Evolutionary conservation across 148 eudicot genomes (phyloP), one percentile per base, ranked within the genome.

Genomic region (Chenopodium berlandieri): DNA sequence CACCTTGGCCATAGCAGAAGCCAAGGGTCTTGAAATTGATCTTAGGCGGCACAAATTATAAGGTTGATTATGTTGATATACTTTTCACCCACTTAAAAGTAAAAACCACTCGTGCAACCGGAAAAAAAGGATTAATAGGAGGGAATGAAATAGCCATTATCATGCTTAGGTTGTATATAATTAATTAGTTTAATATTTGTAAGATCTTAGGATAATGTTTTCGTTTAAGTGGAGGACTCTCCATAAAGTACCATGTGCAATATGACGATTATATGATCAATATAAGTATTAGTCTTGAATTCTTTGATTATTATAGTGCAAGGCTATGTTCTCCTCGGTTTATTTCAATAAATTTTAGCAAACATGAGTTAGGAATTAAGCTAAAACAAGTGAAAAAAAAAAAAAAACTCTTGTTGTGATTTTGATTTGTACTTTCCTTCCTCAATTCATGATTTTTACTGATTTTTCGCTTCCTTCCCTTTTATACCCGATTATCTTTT

Each of bases 91-190:
- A 73, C 82, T 40, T 40, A 40, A 40, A 40, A 40, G 8, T 48
- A 56, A 71, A 77, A 25, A 23, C 84, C 84, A 86, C 84, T 86
- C 88, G 88, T 86, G 88, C 83, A 86, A 79, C 71, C 63, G 66
- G 78, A 44, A 6, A 70, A 70, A 82, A 75, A 75, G 76, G 76
- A 27, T 60, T 40, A 19, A 20, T 34, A 56, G 23, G 13, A 2
- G 11, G 25, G 54, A 79, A 40, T 34, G 5, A 4, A 34, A 5
- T 40, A 40, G 68, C n/a, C 82, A 71, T 79, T 73, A 78, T 79
- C 44, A 58, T 56, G 75, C 67, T 70, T 19, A 37, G 22, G 17
- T 7, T 17, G 13, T 66, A 16, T 76, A 44, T 32, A 7, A 30
- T 79, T 27, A 32, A 16, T 79, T 52, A 54, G 30, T 34, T 56